Conservation (phyloP, 2,329 filamentous ascomycete genomes). For the Myriosclerotinia duriaeana region DNA sequence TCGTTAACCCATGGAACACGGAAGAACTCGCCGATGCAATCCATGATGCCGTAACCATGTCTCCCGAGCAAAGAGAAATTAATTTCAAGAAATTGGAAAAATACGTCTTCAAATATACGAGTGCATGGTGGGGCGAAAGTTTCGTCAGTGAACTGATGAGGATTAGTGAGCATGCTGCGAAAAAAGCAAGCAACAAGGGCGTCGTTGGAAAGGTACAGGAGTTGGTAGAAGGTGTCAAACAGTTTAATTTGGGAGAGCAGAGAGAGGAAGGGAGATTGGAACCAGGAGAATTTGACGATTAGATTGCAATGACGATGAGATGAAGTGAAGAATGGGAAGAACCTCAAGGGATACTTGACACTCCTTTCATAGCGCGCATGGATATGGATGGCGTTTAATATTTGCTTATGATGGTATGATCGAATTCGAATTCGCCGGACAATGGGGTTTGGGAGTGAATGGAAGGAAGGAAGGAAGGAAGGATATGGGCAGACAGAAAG, state of each 20-base stretch:
- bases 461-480: background rate
- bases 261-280: constrained; percentile 24
- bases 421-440: no score
- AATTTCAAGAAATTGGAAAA: constrained; percentile 92
- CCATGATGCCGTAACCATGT: constrained; percentile 96
- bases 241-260: constrained; percentile 26
- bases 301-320: background rate
- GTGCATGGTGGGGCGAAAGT: constrained; percentile 92
- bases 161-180: constrained; percentile 40
- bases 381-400: background rate
- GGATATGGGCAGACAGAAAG: background rate
- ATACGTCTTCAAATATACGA: constrained; percentile 97
- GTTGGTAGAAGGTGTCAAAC: constrained; percentile 28
- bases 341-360: background rate
- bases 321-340: background rate
- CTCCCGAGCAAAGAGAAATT: constrained; percentile 76
- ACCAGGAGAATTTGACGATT: constrained; percentile 24
- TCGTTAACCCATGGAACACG: constrained; percentile 98
- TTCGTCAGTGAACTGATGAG: constrained; percentile 76
- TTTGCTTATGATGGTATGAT: background rate
- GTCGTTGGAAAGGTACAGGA: constrained; percentile 25
- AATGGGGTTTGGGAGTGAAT: background rate
- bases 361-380: background rate
- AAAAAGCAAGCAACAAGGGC: constrained; percentile 36
- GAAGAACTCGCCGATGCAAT: constrained; percentile 92